A percentile compares a stretch with the other conserved stretches of the same genome.
Conservation (phyloP, 352 stramenopile species). For the Phytophthora pseudosyringae region DNA sequence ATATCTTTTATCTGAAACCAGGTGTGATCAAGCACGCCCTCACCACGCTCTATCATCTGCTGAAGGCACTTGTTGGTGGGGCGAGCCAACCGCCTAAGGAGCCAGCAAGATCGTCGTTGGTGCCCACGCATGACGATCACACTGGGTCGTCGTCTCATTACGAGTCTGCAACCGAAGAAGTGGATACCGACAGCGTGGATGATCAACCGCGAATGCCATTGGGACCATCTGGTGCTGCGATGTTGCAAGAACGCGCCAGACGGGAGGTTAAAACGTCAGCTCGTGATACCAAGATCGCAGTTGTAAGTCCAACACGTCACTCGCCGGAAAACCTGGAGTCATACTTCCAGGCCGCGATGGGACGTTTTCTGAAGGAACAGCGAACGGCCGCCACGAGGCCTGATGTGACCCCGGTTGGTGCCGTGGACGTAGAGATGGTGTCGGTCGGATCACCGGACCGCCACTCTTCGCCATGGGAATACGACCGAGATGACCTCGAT, state of each 20-base stretch:
- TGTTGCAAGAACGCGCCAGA: not conserved
- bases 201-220: not conserved
- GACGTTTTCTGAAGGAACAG: not conserved
- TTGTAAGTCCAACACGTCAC: accelerated
- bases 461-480: not conserved
- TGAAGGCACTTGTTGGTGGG: not conserved
- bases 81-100: no score
- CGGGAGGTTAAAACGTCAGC: not conserved
- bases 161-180: not conserved
- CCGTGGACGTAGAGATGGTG: not conserved
- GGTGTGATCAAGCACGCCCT: not conserved
- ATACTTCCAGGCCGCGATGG: not conserved
- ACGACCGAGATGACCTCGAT: no score
- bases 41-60: not conserved
- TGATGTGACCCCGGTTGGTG: not conserved
- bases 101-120: no score
- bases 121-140: not conserved
- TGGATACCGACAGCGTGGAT: not conserved
- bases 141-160: no score
- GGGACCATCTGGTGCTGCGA: not conserved
- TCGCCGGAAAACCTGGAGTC: not conserved
- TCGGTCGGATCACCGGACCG: not conserved
- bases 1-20: not conserved
- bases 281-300: not conserved
- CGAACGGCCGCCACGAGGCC: not conserved